Evolutionary conservation across 176 grass and related monocot species (phyloP), one percentile per base, ranked within the genome.

Genomic region (Chrysopogon serrulatus): DNA sequence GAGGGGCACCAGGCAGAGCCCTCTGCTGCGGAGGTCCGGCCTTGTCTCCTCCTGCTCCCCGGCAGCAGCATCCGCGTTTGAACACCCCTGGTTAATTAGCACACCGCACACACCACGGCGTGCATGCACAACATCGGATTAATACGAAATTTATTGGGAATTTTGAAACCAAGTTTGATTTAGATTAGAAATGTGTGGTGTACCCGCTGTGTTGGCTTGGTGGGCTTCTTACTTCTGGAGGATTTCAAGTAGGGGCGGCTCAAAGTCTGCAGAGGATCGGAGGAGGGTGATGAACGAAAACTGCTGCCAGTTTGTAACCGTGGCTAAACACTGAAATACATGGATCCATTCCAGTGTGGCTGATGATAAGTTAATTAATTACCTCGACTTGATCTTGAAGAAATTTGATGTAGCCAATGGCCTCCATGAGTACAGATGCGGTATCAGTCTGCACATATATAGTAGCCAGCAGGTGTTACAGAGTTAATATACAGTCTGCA

Each of bases 351-450:
- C 2, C 19, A 47, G 13, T 43, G 34, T 54, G 33, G 33, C 36
- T 57, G 27, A n/a, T 44, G 24, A 34, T 5, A 24, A 41, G 33
- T 35, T 28, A 0, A 23, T 61, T 27, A 64, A 77, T 69, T 90
- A 95, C 96, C 96, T 98, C 87, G 45, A 98, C 93, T 85, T 98
- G 96, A 57, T 94, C 93, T 76, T 95, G 89, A 59, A 98, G 96
- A 85, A 98, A 98, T 66, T 95, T 98, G 45, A 98, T 98, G 17
- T 95, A 95, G 35, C 93, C 93, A 57, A 98, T 95, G 76, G 93
- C 96, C 83, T 98, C 96, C 96, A 98, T 98, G 19, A 98, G 83
- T 51, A 98, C 96, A 9, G 96, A 95, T 56, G 96, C 93, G 14
- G 96, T 95, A 84, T 98, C 96, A 74, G 96, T 98, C 96, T 98